Percentiles rank a stretch among this genome's conserved stretches.
These are phyloP conservation scores for Podaxis mareebaensis DNA, from an alignment of 768 basidiomycete genomes.

Conservation along the genomic window DNA sequence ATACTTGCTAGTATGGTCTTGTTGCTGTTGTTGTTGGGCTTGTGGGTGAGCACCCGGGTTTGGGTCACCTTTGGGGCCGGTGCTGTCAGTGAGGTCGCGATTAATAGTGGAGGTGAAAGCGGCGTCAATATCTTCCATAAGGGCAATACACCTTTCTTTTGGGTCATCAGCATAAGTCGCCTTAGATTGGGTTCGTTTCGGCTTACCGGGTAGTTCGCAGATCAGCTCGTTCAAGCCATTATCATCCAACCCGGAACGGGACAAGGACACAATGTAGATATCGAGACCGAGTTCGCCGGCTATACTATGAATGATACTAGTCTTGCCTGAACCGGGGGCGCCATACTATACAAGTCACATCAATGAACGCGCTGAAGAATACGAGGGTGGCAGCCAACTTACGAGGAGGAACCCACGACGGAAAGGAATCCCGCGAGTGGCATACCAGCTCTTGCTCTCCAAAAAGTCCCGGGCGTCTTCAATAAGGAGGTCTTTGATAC, in stretches of 20 bases:
- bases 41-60: constrained; percentile 17
- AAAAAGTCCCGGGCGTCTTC: constrained; percentile 75
- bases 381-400: constrained; percentile 9
- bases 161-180: constrained; percentile 8
- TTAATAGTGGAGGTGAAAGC: constrained; percentile 58
- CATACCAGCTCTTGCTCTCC: constrained; percentile 69
- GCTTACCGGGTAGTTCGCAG: constrained; percentile 53
- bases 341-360: constrained; percentile 48
- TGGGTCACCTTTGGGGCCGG: background rate
- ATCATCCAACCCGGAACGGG: constrained; percentile 65
- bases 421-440: constrained; percentile 77
- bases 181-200: background rate
- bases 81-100: constrained; percentile 29
- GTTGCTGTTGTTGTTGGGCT: constrained; percentile 12
- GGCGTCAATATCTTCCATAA: constrained; percentile 87
- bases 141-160: constrained; percentile 60
- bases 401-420: constrained; percentile 75
- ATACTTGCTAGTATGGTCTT: constrained; percentile 12
- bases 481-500: constrained; percentile 63
- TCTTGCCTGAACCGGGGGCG: constrained; percentile 78
- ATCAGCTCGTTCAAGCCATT: constrained; percentile 56
- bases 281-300: constrained; percentile 76
- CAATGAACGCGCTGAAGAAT: background rate
- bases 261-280: constrained; percentile 72
- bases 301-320: constrained; percentile 72